Conservation (phyloP, 441 rosid species). For the Dalechampia spathulata region DNA sequence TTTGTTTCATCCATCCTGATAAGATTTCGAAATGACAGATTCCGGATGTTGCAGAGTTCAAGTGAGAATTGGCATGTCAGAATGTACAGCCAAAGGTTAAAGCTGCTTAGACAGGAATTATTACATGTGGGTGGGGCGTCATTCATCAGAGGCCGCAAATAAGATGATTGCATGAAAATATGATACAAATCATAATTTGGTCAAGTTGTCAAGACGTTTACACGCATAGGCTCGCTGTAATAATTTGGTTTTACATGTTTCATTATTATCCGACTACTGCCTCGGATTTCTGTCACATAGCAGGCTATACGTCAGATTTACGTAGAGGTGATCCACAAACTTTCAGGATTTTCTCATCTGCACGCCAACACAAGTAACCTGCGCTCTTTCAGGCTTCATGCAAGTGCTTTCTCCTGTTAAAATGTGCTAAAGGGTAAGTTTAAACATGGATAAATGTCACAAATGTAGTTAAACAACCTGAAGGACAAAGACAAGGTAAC, state of each 20-base stretch:
- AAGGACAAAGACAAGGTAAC: background rate
- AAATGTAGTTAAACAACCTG: background rate
- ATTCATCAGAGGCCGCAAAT: too few relatives aligned
- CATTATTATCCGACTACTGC: constrained; percentile 11
- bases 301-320: constrained; percentile 57
- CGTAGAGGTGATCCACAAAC: constrained; percentile 9
- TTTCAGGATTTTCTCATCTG: constrained; percentile 1
- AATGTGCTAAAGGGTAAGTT: background rate
- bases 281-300: constrained; percentile 55
- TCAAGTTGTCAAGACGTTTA: too few relatives aligned
- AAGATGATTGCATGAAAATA: too few relatives aligned
- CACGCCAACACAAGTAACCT: background rate
- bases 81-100: too few relatives aligned
- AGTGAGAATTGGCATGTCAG: too few relatives aligned
- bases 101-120: too few relatives aligned
- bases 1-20: too few relatives aligned
- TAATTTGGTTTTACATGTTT: background rate
- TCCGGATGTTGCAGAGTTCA: too few relatives aligned
- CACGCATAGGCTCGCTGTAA: constrained; percentile 6
- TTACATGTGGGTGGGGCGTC: too few relatives aligned
- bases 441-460: constrained; percentile 12
- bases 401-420: background rate
- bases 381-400: background rate
- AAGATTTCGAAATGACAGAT: too few relatives aligned
- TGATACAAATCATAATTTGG: too few relatives aligned